Evolutionary conservation across 208 protist genomes (phyloP).

Genomic region (Leishmania aethiopica): DNA sequence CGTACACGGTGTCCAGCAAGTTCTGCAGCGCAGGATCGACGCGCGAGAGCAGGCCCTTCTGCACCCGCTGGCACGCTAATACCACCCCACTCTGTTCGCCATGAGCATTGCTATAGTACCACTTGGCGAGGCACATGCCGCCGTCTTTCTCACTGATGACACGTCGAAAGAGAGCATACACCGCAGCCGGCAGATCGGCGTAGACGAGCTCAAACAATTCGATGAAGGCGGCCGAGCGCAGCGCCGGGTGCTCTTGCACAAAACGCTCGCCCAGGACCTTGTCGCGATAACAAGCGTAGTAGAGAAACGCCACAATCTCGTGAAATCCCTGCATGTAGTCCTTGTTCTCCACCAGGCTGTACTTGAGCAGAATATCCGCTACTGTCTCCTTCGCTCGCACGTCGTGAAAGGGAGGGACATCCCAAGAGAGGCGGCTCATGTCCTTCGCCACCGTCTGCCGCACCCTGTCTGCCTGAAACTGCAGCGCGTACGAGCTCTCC

Average conservation of each 20-base stretch:
- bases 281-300: slow-evolving; percentile 52
- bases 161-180: slow-evolving; percentile 51
- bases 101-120: slow-evolving; percentile 46
- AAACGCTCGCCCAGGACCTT: slow-evolving; percentile 24
- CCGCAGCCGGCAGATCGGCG: slow-evolving; percentile 25
- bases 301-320: slow-evolving; percentile 89
- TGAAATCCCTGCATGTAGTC: slow-evolving; percentile 93
- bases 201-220: slow-evolving; percentile 19
- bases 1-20: slow-evolving; percentile 66
- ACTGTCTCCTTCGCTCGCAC: slow-evolving; percentile 38
- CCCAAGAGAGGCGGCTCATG: slow-evolving; percentile 72
- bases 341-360: slow-evolving; percentile 49
- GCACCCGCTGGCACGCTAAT: slow-evolving; percentile 48
- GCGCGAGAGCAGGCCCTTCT: slow-evolving; percentile 51
- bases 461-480: slow-evolving; percentile 48
- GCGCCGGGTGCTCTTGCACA: slow-evolving; percentile 7
- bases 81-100: slow-evolving; percentile 42
- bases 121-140: slow-evolving; percentile 40
- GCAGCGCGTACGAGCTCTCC: slow-evolving; percentile 64
- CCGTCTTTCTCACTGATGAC: slow-evolving; percentile 40
- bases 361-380: slow-evolving; percentile 58
- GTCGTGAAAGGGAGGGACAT: slow-evolving; percentile 49
- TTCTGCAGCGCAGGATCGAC: slow-evolving; percentile 61
- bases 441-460: slow-evolving; percentile 58
- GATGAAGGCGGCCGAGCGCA: slow-evolving; percentile 16